Base-by-base conservation (phyloP, 148 eudicot species). In the Mesembryanthemum crystallinum region DNA sequence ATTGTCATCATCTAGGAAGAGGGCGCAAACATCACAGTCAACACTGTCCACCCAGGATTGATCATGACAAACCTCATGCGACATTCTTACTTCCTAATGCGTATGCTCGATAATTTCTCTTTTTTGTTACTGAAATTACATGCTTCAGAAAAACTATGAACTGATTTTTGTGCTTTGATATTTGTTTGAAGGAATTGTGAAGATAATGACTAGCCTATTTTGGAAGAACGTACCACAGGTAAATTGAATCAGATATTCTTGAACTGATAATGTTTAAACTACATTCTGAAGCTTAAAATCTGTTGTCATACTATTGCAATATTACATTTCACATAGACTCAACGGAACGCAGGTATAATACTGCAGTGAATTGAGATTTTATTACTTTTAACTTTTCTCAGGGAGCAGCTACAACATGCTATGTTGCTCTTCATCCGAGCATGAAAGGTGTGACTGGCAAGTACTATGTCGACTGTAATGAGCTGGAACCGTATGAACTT, bases 181-280 rank as follows among this genome's bases (percentile, higher is more conserved):
- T 28, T 67, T 69, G 45, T 54, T 45, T 67, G 69, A 86, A 89
- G 98, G 84, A 30, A 64, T 91, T 69, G 33, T 89, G 37, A 79
- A 82, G 79, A 18, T 83, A 45, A 72, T 84, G 20, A 88, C 93
- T 27, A 73, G 78, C 11, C 60, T 37, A 54, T 52, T 91, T 0
- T 93, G 98, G 98, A 93, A 93, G 85, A 89, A 74, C 52, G 82
- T 93, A 29, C 93, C 96, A 35, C 98, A 93, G 97, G 97, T 92
- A n/a, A 78, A 67, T 29, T 45, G 52, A 23, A 63, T 35, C 12
- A 29, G 43, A 39, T 39, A 9, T n/a, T n/a, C n/a, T n/a, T n/a
- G n/a, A n/a, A n/a, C n/a, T n/a, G n/a, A n/a, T n/a, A n/a, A n/a
- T n/a, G n/a, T n/a, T n/a, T n/a, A n/a, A n/a, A n/a, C n/a, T n/a